Base-by-base conservation (phyloP, 1,139 yeast species). In the Schwanniomyces etchellsii region DNA sequence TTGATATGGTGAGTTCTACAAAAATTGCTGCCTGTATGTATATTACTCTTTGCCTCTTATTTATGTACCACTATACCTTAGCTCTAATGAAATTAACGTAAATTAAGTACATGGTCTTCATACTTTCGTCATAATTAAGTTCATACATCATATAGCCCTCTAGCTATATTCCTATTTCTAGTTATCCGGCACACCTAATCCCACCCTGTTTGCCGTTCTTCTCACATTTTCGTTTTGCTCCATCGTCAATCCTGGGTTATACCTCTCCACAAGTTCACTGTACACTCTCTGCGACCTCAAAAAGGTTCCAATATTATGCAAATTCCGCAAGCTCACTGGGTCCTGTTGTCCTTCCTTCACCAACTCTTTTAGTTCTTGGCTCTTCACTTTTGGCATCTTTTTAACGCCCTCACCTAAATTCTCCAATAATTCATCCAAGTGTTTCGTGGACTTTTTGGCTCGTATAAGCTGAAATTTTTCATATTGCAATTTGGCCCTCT, bases 191-290 rank as follows among this genome's bases (percentile, higher is more conserved):
- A 56, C 57, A 14, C 39, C 35, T 26, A 89, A 68, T 0, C 98
- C 98, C 10, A 91, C 98, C 40, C 80, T 70, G 35, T 79, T 71
- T 4, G 97, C 98, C 3, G 95, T 81, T 47, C 74, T 74, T 44
- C 77, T 65, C 16, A 89, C 79, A 35, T 81, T 78, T 38, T 89
- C 96, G 35, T 73, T 75, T 46, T 83, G 95, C 20, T 77, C 72
- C 77, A 82, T 74, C 24, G 74, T 73, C 39, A 83, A 67, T 1
- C 95, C 95, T 2, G 95, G 91, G 48, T 89, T 86, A 55, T 89
- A 89, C 43, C 95, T 70, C 41, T 83, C 93, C 31, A 89, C 64
- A 33, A 91, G 67, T 40, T 81, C 91, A 37, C 76, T 77, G 57
- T 86, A 89, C 7, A 69, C 75, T 40, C 94, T 68, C 54, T 89